Base-by-base conservation (phyloP, 805 yeast species). In the Danielia reshetovae region DNA sequence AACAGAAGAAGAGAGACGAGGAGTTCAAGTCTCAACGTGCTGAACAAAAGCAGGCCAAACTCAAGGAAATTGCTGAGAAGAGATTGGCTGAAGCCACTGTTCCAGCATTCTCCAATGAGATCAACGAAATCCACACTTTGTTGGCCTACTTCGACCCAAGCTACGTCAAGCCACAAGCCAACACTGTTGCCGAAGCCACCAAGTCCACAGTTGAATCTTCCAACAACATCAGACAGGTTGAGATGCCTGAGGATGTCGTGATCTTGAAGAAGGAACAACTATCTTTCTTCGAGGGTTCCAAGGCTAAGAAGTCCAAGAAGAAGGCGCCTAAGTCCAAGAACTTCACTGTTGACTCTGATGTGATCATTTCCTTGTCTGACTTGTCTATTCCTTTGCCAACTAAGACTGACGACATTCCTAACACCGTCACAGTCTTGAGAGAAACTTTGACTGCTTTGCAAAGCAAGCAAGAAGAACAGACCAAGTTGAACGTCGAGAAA, bases 101-200 rank as follows among this genome's bases (percentile, higher is more conserved):
- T 49, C 96, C 97, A 18, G 97, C 97, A 18, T 89, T 83, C 65
- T 77, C 81, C 39, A 65, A 65, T 29, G 95, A 93, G 65, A 81
- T 90, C 51, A 72, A 72, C 46, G 69, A 81, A 43, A 84, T 93
- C 52, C 85, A 88, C 60, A 67, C 74, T 36, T 71, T 88, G 56
- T 71, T 89, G 57, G 54, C 65, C 24, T 76, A 76, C 62, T 85
- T 93, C 49, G 95, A 88, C 55, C 93, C 94, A 48, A 55, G 81
- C 30, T 79, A 76, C 62, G 85, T 78, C 53, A 77, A 75, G 58
- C 78, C 83, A 33, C 65, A 61, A 35, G 55, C 57, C 34, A 55
- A 57, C 38, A 39, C 53, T 7, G 46, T 38, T 37, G 48, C 28
- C 31, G 55, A 54, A 27, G 57, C 54, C 18, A 52, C 55, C 42